Base-by-base conservation (phyloP, 169 alveolate genomes). In the Eimeria acervulina region DNA sequence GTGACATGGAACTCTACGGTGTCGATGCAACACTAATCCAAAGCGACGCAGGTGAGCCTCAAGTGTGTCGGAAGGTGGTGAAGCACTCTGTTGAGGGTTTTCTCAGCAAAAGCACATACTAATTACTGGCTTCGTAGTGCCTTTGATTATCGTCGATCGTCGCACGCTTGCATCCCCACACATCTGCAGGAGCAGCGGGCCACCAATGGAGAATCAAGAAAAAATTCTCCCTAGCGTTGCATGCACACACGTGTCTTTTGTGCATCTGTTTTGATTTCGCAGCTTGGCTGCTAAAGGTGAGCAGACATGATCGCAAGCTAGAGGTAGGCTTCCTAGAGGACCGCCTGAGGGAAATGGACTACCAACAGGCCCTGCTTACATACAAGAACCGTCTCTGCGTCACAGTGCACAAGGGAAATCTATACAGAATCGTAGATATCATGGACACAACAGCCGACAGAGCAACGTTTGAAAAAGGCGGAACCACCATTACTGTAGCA, bases 321-420 rank as follows among this genome's bases (percentile, higher is more conserved):
- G 93, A 87, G 70, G 81, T 44, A 33, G 93, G 93, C 59, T 23
- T 33, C 12, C 81, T 87, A 28, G 93, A 55, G 26, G 93, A 87
- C 40, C 93, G 47, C 51, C 93, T 87, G 44, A 63, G 78, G 42
- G 83, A 61, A 36, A 87, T 59, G 81, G 81, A 55, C 51, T 33
- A 87, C 61, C 93, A 87, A 28, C 28, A 33, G 40, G 93, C 81
- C 63, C 78, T 36, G 81, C 44, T 19, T 55, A 87, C 47, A 12
- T 87, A 87, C 93, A 87, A 63, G 61, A 87, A 87, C 63, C 93
- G 93, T 23, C 93, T 87, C 44, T 87, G 93, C 61, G 93, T 87
- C 40, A 44, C 93, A 12, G 81, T 61, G 42, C 93, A 87, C 80
- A 87, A 87, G 61, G 93, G 93, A 26, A 87, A 87, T 51, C 40